Percentiles rank a stretch among this genome's conserved stretches.
These are phyloP conservation scores for Cyclotella atomus DNA, from an alignment of 108 stramenopile species.

Conservation along the genomic window DNA sequence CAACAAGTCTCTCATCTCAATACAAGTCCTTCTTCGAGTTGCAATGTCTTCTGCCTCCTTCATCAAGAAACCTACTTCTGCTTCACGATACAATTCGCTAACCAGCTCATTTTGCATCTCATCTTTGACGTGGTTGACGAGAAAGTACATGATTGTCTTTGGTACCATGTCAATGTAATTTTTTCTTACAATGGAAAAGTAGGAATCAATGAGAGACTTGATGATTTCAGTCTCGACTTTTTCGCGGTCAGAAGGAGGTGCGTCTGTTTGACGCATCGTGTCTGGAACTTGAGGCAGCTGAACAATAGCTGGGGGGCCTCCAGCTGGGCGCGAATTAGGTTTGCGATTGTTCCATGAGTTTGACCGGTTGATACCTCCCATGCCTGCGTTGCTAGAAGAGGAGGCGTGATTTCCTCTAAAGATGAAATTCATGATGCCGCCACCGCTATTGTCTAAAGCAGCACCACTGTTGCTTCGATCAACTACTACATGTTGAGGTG, in stretches of 20 bases:
- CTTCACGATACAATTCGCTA: slow-evolving; percentile 91
- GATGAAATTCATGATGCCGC: slow-evolving; percentile 93
- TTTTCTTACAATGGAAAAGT: slow-evolving; percentile 96
- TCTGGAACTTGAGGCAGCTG: slow-evolving; percentile 94
- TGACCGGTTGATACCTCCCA: slow-evolving; percentile 14
- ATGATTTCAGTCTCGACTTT: slow-evolving; percentile 94
- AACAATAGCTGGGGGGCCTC: slow-evolving; percentile 80
- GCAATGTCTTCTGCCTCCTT: slow-evolving; percentile 93
- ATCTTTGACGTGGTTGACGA: slow-evolving; percentile 96
- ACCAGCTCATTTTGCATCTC: slow-evolving; percentile 97
- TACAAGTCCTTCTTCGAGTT: slow-evolving; percentile 82
- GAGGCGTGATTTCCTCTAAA: slow-evolving; percentile 67
- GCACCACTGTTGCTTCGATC: slow-evolving; percentile 38
- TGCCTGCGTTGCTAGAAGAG: slow-evolving; percentile 7
- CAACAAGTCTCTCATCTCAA: slow-evolving; percentile 93
- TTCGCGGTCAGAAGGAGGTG: slow-evolving; percentile 89
- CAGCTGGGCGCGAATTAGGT: slow-evolving; percentile 10
- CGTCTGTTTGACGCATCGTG: slow-evolving; percentile 91
- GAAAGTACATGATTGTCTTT: slow-evolving; percentile 99
- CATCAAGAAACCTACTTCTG: slow-evolving; percentile 79
- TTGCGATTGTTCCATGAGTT: slow-evolving; percentile 38
- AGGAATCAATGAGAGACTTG: slow-evolving; percentile 93
- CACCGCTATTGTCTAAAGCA: slow-evolving; percentile 23
- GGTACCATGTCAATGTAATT: slow-evolving; percentile 97
- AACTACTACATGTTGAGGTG: slow-evolving; percentile 54